phyloP scores from a whole-genome alignment of 2,329 filamentous ascomycete genomes.

The Alternaria sp. region DNA sequence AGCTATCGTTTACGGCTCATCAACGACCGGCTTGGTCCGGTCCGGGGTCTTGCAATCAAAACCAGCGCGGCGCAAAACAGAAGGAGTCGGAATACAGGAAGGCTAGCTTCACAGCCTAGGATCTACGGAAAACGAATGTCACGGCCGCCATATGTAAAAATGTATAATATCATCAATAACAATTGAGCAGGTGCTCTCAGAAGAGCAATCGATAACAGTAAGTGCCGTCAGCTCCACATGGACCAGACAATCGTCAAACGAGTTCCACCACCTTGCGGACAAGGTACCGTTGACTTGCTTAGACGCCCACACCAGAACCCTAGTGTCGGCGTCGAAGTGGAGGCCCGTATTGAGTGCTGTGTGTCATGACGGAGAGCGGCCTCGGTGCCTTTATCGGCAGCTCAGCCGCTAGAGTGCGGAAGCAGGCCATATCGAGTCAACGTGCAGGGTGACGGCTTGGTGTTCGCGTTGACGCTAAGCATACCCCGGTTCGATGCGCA shows the following conservation, averaged over 20 bases:
- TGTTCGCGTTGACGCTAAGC: conserved; percentile 12
- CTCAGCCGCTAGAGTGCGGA: conserved; percentile 11
- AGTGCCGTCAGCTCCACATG: conserved; percentile 1
- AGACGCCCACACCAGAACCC: not conserved
- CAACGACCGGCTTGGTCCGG: conserved; percentile 1
- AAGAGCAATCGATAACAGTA: not conserved
- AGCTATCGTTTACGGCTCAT: conserved; percentile 12
- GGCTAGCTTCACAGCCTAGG: conserved; percentile 10
- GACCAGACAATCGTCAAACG: not conserved
- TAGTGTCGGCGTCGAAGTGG: conserved; percentile 3
- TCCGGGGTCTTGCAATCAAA: conserved; percentile 2
- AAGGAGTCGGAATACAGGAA: not conserved
- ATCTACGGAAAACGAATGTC: conserved; percentile 16
- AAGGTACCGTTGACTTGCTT: not conserved
- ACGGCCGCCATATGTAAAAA: conserved; percentile 22
- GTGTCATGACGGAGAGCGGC: conserved; percentile 9
- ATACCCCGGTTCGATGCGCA: not conserved
- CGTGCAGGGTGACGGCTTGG: conserved; percentile 10
- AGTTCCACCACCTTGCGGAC: not conserved
- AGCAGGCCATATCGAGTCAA: conserved; percentile 2
- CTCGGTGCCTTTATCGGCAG: conserved; percentile 13
- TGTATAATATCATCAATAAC: conserved; percentile 25
- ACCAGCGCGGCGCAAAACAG: conserved; percentile 18
- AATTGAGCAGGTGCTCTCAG: conserved; percentile 7
- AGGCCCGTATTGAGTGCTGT: conserved; percentile 8